Evolutionary conservation across 177 flowering plant species (phyloP), one percentile per base, ranked within the genome.

Genomic region (Vitis hybrid): DNA sequence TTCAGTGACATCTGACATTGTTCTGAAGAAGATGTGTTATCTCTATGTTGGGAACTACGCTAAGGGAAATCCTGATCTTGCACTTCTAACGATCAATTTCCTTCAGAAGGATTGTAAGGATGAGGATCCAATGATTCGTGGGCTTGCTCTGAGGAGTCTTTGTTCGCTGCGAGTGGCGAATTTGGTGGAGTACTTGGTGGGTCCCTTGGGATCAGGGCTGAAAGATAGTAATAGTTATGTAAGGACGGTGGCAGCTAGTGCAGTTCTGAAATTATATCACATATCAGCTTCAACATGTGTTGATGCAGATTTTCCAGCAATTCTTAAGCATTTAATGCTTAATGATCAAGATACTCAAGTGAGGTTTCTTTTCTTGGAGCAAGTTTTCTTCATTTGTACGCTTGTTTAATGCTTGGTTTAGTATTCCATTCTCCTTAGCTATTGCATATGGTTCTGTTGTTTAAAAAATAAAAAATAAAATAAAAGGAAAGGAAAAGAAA

Each of bases 11-110:
- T 87, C 97, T 3, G 99, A 96, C 65, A 94, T 93, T 69, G 98
- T 96, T 51, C 76, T 96, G 68, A 96, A 96, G 87, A 96, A 93
- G 73, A 93, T 96, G 99, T 96, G 99, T 75, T 96, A 93, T 72
- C 75, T 93, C 12, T 96, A 96, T 67, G 99, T 96, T 62, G 97
- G 97, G 5, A 93, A 93, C 73, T 96, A 96, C 59, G 99, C 99
- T 0, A 93, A 92, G 73, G 89, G 81, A 58, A 96, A 96, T 70
- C 99, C 98, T 8, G 98, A 96, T 75, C 93, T 96, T 61, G 93
- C 99, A 0, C 91, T 96, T 15, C 78, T 96, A 67, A 96, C 99
- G 0, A 96, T 96, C 69, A 96, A 96, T 79, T 96, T 96, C 76
- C 93, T 96, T 66, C 99, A 96, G 74, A 88, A 84, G 74, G 99